Evolutionary conservation across 2,329 filamentous ascomycete species (phyloP).

Genomic region (Scytalidium lignicola): DNA sequence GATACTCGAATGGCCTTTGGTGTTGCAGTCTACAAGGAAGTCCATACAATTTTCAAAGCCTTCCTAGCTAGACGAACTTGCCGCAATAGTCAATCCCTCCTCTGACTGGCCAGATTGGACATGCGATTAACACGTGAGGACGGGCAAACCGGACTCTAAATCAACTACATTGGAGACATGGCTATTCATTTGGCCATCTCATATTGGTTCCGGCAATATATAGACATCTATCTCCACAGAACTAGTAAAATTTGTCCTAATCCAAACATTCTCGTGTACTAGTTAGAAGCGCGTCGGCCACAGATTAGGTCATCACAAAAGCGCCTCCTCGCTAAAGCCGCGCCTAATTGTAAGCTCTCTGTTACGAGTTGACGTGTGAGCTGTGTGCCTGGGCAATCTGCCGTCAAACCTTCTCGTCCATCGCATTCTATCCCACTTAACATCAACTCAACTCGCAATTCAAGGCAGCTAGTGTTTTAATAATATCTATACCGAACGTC

Average conservation of each 20-base stretch:
- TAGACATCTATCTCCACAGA: not conserved
- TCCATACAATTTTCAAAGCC: not conserved
- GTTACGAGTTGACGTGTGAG: not conserved
- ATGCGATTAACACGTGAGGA: not conserved
- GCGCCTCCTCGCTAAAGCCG: not conserved
- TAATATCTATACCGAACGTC: not conserved
- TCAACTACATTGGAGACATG: not conserved
- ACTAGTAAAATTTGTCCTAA: not conserved
- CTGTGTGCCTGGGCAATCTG: not conserved
- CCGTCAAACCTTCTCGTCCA: not conserved
- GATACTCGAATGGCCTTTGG: not conserved
- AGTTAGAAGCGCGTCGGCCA: no score
- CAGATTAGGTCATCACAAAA: not conserved
- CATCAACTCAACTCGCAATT: not conserved
- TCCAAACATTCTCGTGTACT: no score
- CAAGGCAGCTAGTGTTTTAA: not conserved
- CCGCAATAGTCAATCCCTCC: not conserved
- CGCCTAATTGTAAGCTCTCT: not conserved
- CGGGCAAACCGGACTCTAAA: not conserved
- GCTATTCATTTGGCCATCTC: no score
- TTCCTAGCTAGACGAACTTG: not conserved
- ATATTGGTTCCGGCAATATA: not conserved
- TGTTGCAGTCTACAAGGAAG: not conserved
- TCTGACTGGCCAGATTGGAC: not conserved
- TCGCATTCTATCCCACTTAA: constrained; percentile 4